phyloP scores from a whole-genome alignment of 441 rosid species.

The Euphorbia schlechtendalii region DNA sequence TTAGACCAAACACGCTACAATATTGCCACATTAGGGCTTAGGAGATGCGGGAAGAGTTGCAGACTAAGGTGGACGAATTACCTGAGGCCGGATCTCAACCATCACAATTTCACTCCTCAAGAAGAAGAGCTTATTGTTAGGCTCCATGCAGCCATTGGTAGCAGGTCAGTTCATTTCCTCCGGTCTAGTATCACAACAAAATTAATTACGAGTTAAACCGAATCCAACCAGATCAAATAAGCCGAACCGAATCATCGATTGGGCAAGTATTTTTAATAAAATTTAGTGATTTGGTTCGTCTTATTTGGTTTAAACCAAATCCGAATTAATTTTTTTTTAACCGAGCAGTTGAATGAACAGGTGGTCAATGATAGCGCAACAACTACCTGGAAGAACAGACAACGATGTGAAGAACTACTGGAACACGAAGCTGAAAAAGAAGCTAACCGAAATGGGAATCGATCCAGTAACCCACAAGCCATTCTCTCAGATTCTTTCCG shows the following conservation, averaged over 20 bases:
- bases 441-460: slow-evolving; percentile 94
- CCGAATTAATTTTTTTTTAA: too few relatives aligned
- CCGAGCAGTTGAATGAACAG: slow-evolving; percentile 25
- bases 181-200: too few relatives aligned
- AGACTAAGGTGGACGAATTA: slow-evolving; percentile 73
- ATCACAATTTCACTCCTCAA: slow-evolving; percentile 51
- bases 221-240: too few relatives aligned
- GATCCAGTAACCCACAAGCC: slow-evolving; percentile 99
- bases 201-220: too few relatives aligned
- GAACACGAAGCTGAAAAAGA: slow-evolving; percentile 94
- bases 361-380: slow-evolving; percentile 90
- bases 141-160: slow-evolving; percentile 53
- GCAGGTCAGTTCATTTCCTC: slow-evolving; percentile 17
- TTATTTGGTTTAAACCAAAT: too few relatives aligned
- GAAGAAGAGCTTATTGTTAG: slow-evolving; percentile 73
- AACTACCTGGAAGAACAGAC: slow-evolving; percentile 88
- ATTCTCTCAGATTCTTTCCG: slow-evolving; percentile 53
- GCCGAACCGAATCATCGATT: too few relatives aligned
- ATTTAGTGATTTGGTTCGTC: too few relatives aligned
- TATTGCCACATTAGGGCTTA: slow-evolving; percentile 53
- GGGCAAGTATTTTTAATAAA: too few relatives aligned
- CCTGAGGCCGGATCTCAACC: slow-evolving; percentile 74
- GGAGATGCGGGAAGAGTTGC: slow-evolving; percentile 81
- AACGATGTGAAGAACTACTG: slow-evolving; percentile 90
- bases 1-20: too few relatives aligned